A percentile compares a stretch with the other conserved stretches of the same genome.
Evolutionary conservation across 192 early-diverging fungal species (phyloP).

Genomic region (Backusella macrospora): DNA sequence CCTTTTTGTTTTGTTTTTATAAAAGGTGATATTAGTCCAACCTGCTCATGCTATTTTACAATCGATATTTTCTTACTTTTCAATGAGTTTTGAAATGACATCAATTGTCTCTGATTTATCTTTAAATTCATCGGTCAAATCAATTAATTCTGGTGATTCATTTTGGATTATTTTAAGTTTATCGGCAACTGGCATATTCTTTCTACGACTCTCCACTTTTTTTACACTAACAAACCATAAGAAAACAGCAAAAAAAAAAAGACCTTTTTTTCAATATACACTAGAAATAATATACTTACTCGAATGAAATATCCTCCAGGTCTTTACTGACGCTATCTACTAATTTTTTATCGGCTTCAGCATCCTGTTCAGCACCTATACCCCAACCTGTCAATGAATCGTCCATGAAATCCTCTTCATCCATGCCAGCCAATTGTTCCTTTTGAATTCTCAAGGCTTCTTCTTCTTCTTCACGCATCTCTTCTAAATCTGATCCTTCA

Average conservation of each 20-base stretch:
- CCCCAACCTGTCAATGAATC: constrained; percentile 59
- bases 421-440: constrained; percentile 73
- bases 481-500: constrained; percentile 75
- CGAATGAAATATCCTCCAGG: constrained; percentile 50
- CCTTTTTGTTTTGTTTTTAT: too few relatives aligned
- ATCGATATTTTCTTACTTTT: constrained; percentile 27
- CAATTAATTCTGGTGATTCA: constrained; percentile 73
- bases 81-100: constrained; percentile 32
- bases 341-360: constrained; percentile 49
- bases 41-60: background rate
- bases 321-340: constrained; percentile 56
- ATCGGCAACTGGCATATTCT: constrained; percentile 59
- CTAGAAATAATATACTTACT: constrained; percentile 30
- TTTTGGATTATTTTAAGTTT: constrained; percentile 69
- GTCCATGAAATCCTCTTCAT: constrained; percentile 89
- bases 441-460: constrained; percentile 88
- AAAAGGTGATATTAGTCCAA: background rate
- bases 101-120: constrained; percentile 46
- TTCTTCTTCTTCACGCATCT: constrained; percentile 83
- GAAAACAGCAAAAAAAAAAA: background rate
- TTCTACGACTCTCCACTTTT: constrained; percentile 28
- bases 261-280: background rate
- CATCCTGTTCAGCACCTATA: constrained; percentile 42
- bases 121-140: constrained; percentile 66
- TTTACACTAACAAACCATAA: background rate